These are phyloP conservation scores for Yamadazyma endophytica DNA, from an alignment of 805 yeast species.

Conservation along the genomic window DNA sequence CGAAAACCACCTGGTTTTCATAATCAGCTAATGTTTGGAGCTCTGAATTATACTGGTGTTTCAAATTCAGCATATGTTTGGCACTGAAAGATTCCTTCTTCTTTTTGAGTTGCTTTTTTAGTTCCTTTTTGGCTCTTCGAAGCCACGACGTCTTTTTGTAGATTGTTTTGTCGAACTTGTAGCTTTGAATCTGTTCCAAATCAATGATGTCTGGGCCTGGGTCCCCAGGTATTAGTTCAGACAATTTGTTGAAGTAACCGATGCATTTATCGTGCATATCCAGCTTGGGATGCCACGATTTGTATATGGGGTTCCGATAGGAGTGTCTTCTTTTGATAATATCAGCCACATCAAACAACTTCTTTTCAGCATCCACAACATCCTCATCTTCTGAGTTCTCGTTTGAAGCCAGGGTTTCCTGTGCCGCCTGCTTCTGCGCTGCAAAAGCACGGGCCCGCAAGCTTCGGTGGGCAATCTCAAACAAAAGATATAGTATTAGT, in stretches of 20 bases:
- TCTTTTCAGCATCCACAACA: too few relatives aligned
- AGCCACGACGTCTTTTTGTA: conserved; percentile 26
- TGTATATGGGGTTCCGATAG: conserved; percentile 15
- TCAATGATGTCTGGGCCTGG: conserved; percentile 7
- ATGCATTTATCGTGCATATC: conserved; percentile 10
- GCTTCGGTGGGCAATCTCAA: too few relatives aligned
- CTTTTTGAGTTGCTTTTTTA: conserved; percentile 11
- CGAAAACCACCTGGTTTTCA: conserved; percentile 16
- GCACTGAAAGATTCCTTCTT: conserved; percentile 11
- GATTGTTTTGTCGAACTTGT: conserved; percentile 14
- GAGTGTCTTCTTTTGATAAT: conserved; percentile 8
- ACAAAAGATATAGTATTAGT: too few relatives aligned
- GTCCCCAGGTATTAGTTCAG: conserved; percentile 5
- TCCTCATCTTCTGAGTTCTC: too few relatives aligned
- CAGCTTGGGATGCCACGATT: conserved; percentile 6
- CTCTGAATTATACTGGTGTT: conserved; percentile 7
- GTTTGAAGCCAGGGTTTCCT: too few relatives aligned
- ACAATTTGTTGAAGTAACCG: conserved; percentile 14
- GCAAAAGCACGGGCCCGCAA: too few relatives aligned
- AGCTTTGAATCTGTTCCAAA: conserved; percentile 7
- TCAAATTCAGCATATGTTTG: conserved; percentile 10
- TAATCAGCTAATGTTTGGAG: conserved; percentile 6
- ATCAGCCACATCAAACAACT: conserved; percentile 7
- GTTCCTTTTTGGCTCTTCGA: conserved; percentile 13
- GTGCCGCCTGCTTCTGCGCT: too few relatives aligned